Percentiles rank a stretch among this genome's conserved stretches.
Evolutionary conservation across 345 rosid species (phyloP).

Genomic region (Gynandropsis gynandra): DNA sequence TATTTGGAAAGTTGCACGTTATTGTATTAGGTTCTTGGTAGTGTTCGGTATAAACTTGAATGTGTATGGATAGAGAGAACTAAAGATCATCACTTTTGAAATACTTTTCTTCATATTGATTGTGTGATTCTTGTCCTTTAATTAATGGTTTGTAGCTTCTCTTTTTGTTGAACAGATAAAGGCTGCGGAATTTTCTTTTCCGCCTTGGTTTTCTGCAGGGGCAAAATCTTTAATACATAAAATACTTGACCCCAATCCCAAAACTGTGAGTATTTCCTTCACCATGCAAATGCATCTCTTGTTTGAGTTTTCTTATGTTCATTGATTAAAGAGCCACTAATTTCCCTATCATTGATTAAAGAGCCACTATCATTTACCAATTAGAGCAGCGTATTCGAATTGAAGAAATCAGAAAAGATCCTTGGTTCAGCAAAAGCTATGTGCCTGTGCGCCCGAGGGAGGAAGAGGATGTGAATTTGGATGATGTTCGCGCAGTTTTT

Average conservation of each 20-base stretch:
- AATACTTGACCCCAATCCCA: conserved; percentile 72
- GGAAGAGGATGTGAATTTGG: conserved; percentile 61
- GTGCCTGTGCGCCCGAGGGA: conserved; percentile 43
- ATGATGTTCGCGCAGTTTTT: conserved; percentile 74
- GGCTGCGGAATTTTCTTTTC: conserved; percentile 73
- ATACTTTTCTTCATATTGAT: neutral
- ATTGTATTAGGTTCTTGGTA: neutral
- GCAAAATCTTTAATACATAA: conserved; percentile 57
- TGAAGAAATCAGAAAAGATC: conserved; percentile 49
- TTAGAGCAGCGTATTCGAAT: conserved; percentile 71
- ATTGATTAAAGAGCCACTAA: conserved; percentile 13
- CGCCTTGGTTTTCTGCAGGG: conserved; percentile 74
- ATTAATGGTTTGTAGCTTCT: conserved; percentile 4
- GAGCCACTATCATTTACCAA: conserved; percentile 17
- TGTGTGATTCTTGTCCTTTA: neutral
- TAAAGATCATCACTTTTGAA: neutral
- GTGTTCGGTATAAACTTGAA: neutral
- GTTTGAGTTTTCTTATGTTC: conserved; percentile 3
- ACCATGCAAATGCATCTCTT: neutral
- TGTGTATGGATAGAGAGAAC: neutral
- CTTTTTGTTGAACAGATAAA: conserved; percentile 42
- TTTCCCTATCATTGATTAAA: neutral
- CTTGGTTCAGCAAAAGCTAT: conserved; percentile 61
- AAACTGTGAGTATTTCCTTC: conserved; percentile 57
- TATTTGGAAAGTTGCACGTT: neutral